Conservation (phyloP, 202 grass and related monocot genomes). For the Carex arenaria region DNA sequence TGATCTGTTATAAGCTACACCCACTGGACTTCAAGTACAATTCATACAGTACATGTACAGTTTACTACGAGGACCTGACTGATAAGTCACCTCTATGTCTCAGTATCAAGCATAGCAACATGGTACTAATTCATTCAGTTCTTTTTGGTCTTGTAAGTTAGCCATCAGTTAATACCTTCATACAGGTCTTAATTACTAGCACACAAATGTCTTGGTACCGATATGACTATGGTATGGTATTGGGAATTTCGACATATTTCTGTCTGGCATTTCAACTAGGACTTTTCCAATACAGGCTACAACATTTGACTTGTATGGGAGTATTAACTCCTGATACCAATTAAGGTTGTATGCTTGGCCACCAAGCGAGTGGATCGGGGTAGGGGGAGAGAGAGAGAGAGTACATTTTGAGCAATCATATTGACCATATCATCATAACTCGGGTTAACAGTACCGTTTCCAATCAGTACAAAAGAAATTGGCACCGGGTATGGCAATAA, state of each 20-base stretch:
- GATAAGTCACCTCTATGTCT: not conserved
- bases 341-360: not conserved
- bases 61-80: not conserved
- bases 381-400: not conserved
- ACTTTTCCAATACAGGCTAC: not conserved
- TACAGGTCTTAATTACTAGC: not conserved
- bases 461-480: conserved; percentile 57
- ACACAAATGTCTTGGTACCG: not conserved
- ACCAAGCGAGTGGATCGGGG: too few relatives aligned
- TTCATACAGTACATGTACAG: not conserved
- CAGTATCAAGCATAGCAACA: not conserved
- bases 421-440: conserved; percentile 53
- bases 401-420: conserved; percentile 68
- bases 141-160: not conserved
- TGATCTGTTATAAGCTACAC: not conserved
- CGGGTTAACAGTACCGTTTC: conserved; percentile 66
- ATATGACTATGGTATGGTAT: not conserved
- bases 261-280: not conserved
- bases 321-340: not conserved
- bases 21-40: not conserved
- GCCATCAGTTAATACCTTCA: not conserved
- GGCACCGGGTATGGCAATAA: conserved; percentile 80
- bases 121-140: not conserved
- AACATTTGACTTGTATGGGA: not conserved
- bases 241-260: not conserved